Evolutionary conservation across 306 rosid genomes (phyloP).

Genomic region (Pyrus pyrifolia): DNA sequence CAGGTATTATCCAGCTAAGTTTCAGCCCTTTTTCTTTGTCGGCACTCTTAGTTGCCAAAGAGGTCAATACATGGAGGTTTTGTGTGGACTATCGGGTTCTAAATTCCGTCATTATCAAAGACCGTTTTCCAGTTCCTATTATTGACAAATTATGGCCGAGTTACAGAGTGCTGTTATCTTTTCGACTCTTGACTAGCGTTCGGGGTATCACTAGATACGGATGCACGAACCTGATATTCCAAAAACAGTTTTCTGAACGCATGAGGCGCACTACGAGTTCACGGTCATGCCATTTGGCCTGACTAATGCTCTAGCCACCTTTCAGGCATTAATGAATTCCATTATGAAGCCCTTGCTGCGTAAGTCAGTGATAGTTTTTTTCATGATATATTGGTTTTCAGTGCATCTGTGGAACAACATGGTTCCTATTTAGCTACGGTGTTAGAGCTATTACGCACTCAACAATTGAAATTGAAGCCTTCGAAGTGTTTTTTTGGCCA

Average conservation of each 20-base stretch:
- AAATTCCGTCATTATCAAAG: background rate
- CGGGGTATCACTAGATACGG: background rate
- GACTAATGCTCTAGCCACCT: background rate
- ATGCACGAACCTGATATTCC: background rate
- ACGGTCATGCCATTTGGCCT: background rate
- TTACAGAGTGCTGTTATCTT: background rate
- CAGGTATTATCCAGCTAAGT: fast-evolving
- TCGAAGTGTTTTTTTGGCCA: background rate
- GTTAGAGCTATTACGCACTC: background rate
- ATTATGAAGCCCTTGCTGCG: fast-evolving
- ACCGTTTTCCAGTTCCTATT: background rate
- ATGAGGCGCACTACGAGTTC: background rate
- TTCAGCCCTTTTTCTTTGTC: background rate
- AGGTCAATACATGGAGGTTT: fast-evolving
- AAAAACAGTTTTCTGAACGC: background rate
- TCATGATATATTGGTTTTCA: background rate
- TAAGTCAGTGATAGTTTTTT: background rate
- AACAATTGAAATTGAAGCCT: background rate
- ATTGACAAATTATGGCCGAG: background rate
- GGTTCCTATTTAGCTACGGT: background rate
- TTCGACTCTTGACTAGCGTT: background rate
- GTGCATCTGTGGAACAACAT: background rate
- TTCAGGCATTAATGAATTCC: background rate
- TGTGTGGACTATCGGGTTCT: background rate
- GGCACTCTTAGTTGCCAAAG: background rate